Evolutionary conservation across 1,284 basidiomycete species (phyloP), one percentile per base, ranked within the genome.

Genomic region (Volvariella volvacea): DNA sequence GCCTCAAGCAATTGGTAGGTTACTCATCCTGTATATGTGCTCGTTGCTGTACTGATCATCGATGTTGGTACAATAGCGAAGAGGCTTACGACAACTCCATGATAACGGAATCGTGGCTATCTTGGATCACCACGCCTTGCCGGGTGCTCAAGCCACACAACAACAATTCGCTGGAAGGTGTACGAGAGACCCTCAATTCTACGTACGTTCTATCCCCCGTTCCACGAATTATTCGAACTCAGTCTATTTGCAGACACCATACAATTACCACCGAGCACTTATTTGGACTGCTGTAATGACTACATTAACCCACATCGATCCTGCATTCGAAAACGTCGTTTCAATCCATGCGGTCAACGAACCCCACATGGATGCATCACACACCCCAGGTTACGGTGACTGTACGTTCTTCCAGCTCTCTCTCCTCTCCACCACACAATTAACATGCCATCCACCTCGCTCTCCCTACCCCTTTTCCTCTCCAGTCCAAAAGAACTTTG

Each of bases 271-370:
- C 44, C 79, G 86, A 3, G 87, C 86, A 8, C 65, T 89, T 41
- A 64, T 81, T 21, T 89, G 87, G 86, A 78, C 83, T 0, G 79
- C 78, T 12, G 81, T 88, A 20, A 87, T 89, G 80, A 82, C 87
- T 0, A 60, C 73, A 3, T 64, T 89, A 14, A 64, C 79, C 1
- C 86, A 89, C 53, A 61, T 84, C 15, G 80, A 89, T 55, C 70
- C 83, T 4, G 65, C 67, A 31, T 89, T 89, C 53, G 63, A 55
- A 17, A 76, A 66, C 22, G 84, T 84, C n/a, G 80, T 81, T 42
- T 66, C 80, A 0, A 83, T 89, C 25, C 72, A 88, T 53, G 85
- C 85, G 1, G 69, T 85, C 34, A 89, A 89, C 51, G 87, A 89
- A 49, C 83, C 83, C 0, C 76, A 83, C 50, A 80, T 77, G 80